Base-by-base conservation (phyloP, 225 moss, liverwort and hornwort genomes). In the Takakia lepidozioides region DNA sequence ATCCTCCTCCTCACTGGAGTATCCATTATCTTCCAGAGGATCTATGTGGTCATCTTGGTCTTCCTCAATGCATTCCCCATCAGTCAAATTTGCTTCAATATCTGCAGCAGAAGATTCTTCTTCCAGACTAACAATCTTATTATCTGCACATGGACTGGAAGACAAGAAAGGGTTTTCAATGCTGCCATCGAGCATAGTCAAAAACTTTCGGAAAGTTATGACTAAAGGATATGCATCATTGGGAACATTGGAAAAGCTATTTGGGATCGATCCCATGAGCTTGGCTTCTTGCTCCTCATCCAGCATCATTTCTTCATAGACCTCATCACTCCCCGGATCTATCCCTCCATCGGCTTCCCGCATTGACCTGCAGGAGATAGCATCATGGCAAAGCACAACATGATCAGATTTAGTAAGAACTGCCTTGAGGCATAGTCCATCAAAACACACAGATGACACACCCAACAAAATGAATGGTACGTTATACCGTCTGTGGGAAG, bases 101-200 rank as follows among this genome's bases (percentile, higher is more conserved):
- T n/a, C n/a, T n/a, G n/a, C n/a, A n/a, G n/a, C n/a, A n/a, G n/a
- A n/a, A n/a, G n/a, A n/a, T n/a, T n/a, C n/a, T n/a, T n/a, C n/a
- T n/a, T n/a, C n/a, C n/a, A n/a, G n/a, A n/a, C n/a, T n/a, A n/a
- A n/a, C n/a, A n/a, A n/a, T n/a, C n/a, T n/a, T n/a, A n/a, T n/a
- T n/a, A n/a, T n/a, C n/a, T n/a, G n/a, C n/a, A n/a, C n/a, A n/a
- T 20, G 15, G 26, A 28, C 16, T 50, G 32, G 49, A 38, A 19
- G 53, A 25, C 37, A 64, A 55, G 62, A 61, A 56, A 28, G 69
- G 38, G 43, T 48, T 8, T 32, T 32, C 19, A 21, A 82, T 45
- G 47, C 82, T 76, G 17, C 77, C 77, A 52, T 82, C 77, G 43
- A 82, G 51, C 82, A 82, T 77, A 1, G 63, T 59, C 10, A 82